These are phyloP conservation scores for Colletotrichum acutatum DNA, from an alignment of 2,329 filamentous ascomycete species.

Conservation along the genomic window DNA sequence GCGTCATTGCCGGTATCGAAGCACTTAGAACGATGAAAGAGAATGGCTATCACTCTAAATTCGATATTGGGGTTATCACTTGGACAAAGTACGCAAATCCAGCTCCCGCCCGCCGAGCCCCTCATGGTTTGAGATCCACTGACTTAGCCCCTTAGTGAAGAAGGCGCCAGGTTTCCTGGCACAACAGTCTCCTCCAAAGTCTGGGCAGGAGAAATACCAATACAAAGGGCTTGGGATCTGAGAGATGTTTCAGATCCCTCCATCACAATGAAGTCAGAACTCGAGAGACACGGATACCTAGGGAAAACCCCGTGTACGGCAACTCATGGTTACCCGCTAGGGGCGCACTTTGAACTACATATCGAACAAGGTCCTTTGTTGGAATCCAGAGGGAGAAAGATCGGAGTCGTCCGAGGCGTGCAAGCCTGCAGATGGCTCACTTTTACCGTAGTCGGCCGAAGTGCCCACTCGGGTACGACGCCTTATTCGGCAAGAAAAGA, in stretches of 20 bases:
- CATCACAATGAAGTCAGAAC: conserved; percentile 40
- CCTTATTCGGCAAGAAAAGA: conserved; percentile 75
- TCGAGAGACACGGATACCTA: conserved; percentile 75
- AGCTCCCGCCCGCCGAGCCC: conserved; percentile 15
- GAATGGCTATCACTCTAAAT: conserved; percentile 74
- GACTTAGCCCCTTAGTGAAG: conserved; percentile 65
- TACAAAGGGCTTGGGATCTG: conserved; percentile 66
- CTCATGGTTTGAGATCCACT: too few species aligned
- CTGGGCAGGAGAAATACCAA: conserved; percentile 76
- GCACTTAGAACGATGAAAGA: conserved; percentile 76
- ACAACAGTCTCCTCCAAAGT: conserved; percentile 81
- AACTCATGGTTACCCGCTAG: conserved; percentile 61
- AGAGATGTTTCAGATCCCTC: conserved; percentile 58
- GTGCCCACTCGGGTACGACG: conserved; percentile 81
- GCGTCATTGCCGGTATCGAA: conserved; percentile 78
- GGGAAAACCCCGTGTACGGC: conserved; percentile 54
- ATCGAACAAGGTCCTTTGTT: conserved; percentile 87
- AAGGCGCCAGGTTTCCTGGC: conserved; percentile 82
- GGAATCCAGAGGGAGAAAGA: conserved; percentile 69
- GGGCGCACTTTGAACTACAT: conserved; percentile 84
- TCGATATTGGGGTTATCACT: conserved; percentile 79
- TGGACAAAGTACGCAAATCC: conserved; percentile 71
- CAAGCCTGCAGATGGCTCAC: conserved; percentile 82
- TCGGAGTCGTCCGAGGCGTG: conserved; percentile 78
- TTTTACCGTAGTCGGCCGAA: conserved; percentile 71